phyloP scores from a whole-genome alignment of 495 filamentous ascomycete species.

The Friedmanniomyces endolithicus region DNA sequence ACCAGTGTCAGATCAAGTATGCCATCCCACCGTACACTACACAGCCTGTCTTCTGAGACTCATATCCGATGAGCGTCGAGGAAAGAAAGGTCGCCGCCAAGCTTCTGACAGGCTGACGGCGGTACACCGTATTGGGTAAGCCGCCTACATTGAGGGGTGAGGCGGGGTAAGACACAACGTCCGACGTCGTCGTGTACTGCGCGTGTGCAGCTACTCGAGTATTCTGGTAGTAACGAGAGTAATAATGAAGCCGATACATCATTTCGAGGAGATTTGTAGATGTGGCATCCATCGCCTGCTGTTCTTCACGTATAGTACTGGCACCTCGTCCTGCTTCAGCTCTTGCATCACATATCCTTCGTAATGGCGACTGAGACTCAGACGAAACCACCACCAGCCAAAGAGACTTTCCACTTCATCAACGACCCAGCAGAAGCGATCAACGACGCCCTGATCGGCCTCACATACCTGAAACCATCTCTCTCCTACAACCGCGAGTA shows the following conservation, averaged over 20 bases:
- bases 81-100: too few relatives aligned
- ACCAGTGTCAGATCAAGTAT: too few relatives aligned
- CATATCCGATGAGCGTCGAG: too few relatives aligned
- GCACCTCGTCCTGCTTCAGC: too few relatives aligned
- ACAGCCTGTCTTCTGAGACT: too few relatives aligned
- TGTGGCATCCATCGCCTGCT: not conserved
- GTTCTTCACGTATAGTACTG: too few relatives aligned
- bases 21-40: not conserved
- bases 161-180: not conserved
- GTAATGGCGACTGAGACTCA: constrained; percentile 10
- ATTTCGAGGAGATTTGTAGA: not conserved
- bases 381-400: constrained; percentile 1
- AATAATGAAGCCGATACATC: too few relatives aligned
- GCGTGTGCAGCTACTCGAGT: too few relatives aligned
- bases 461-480: constrained; percentile 13
- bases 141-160: not conserved
- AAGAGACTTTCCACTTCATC: constrained; percentile 22
- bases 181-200: too few relatives aligned
- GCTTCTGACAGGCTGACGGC: not conserved
- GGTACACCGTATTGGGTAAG: not conserved
- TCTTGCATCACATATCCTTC: not conserved
- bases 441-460: constrained; percentile 15
- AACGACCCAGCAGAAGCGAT: constrained; percentile 17
- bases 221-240: too few relatives aligned
- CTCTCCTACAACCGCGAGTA: constrained; percentile 14